These are phyloP conservation scores for Oehlia diaphana DNA, from an alignment of 192 early-diverging fungal genomes.

Conservation along the genomic window DNA sequence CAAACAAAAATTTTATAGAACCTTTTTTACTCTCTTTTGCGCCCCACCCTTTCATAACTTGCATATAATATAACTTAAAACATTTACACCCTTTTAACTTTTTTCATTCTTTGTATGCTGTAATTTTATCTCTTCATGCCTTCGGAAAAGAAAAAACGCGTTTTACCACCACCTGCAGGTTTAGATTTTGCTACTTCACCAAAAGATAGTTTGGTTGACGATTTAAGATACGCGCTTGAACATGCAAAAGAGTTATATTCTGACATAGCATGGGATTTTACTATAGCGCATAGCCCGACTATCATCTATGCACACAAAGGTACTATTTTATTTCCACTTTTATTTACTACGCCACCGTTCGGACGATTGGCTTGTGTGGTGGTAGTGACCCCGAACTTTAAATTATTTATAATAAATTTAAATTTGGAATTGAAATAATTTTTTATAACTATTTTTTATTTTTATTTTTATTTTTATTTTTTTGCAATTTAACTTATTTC, in stretches of 20 bases:
- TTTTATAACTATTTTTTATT: background rate
- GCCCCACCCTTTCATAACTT: background rate
- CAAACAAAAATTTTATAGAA: background rate
- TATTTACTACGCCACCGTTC: background rate
- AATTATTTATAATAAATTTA: background rate
- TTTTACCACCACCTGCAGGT: conserved; percentile 15
- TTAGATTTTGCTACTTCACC: conserved; percentile 17
- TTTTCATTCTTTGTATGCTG: conserved; percentile 5
- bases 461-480: conserved; percentile 1
- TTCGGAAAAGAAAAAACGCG: conserved; percentile 24
- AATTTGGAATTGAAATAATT: background rate
- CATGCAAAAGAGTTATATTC: conserved; percentile 26
- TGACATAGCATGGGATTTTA: conserved; percentile 31
- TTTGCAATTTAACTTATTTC: background rate
- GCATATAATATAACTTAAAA: conserved; percentile 2
- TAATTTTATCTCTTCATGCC: conserved; percentile 21
- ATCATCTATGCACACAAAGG: conserved; percentile 30
- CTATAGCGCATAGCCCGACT: conserved; percentile 4
- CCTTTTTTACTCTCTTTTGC: background rate
- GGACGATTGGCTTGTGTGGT: background rate
- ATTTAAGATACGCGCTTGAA: conserved; percentile 29
- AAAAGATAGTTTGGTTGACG: conserved; percentile 25
- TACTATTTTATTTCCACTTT: conserved; percentile 22
- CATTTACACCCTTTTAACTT: background rate
- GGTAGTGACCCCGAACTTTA: background rate